Base-by-base conservation (phyloP, 176 grass and related monocot species). In the Oryza brachyantha region DNA sequence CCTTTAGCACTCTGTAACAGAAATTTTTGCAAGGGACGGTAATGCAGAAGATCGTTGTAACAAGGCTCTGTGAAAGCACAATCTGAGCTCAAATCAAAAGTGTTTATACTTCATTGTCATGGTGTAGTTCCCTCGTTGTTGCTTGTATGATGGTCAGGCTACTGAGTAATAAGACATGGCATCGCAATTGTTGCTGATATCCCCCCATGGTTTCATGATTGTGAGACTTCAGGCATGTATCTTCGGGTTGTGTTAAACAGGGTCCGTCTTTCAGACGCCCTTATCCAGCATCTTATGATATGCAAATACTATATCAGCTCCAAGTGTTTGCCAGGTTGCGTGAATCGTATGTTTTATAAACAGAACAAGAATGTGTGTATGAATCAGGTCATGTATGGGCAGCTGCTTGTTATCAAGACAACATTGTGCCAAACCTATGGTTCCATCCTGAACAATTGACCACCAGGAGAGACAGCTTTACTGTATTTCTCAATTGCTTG, bases 101-200 rank as follows among this genome's bases (percentile, higher is more conserved):
- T 81, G n/a, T 55, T 61, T 42, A 39, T 21, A 75, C 28, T n/a
- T n/a, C n/a, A n/a, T n/a, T n/a, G n/a, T n/a, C n/a, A n/a, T n/a
- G n/a, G n/a, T n/a, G n/a, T n/a, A n/a, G n/a, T 61, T 61, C 74
- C 22, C 66, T 12, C 46, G 67, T n/a, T 73, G 68, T 79, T 77
- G 32, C 52, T 68, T 0, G 2, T 52, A 24, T 54, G 75, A 38
- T 74, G 31, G 29, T 66, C 27, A 7, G 59, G 38, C 27, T 1
- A 60, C 24, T 28, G 24, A 32, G 13, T 14, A 45, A 28, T 13
- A n/a, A 4, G 43, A 45, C 29, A 38, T 58, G 7, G 1, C 48
- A 50, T 0, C 25, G 24, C 64, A 13, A 57, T 29, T 8, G 36
- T 37, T 48, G 61, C 25, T 37, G 61, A 32, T 68, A 72, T 58